Conservation (phyloP, 1,139 yeast species). For the Hansenula lynferdii region DNA sequence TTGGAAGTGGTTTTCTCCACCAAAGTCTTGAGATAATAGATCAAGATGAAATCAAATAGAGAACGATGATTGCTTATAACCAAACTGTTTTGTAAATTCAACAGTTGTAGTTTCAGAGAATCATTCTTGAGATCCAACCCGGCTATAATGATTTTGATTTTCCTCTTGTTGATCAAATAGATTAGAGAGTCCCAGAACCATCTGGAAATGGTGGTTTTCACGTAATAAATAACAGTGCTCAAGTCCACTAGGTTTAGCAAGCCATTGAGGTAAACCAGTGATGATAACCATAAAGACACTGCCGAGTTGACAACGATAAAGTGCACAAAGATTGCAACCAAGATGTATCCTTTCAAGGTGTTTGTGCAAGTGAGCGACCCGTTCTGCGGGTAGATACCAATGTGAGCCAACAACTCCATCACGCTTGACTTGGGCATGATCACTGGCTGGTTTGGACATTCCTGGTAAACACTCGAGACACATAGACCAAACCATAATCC, state of each 20-base stretch:
- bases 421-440: background rate
- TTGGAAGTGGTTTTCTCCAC: slow-evolving; percentile 16
- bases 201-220: background rate
- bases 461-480: too few relatives aligned
- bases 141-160: slow-evolving; percentile 19
- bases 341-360: slow-evolving; percentile 3
- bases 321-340: background rate
- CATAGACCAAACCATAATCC: too few relatives aligned
- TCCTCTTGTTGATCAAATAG: slow-evolving; percentile 18
- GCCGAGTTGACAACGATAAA: background rate
- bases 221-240: background rate
- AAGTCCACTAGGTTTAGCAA: too few relatives aligned
- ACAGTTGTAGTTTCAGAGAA: slow-evolving; percentile 2
- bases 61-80: slow-evolving; percentile 23
- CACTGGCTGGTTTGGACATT: too few relatives aligned
- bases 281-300: background rate
- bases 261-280: too few relatives aligned
- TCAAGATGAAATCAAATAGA: slow-evolving; percentile 24
- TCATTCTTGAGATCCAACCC: slow-evolving; percentile 18
- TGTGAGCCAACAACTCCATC: slow-evolving; percentile 3
- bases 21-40: slow-evolving; percentile 21
- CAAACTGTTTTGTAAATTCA: slow-evolving; percentile 14
- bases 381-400: slow-evolving; percentile 6
- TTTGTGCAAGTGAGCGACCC: slow-evolving; percentile 1
- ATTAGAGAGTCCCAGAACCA: slow-evolving; percentile 15